Evolutionary conservation across 768 basidiomycete species (phyloP).

Genomic region (Russula ochroleuca): DNA sequence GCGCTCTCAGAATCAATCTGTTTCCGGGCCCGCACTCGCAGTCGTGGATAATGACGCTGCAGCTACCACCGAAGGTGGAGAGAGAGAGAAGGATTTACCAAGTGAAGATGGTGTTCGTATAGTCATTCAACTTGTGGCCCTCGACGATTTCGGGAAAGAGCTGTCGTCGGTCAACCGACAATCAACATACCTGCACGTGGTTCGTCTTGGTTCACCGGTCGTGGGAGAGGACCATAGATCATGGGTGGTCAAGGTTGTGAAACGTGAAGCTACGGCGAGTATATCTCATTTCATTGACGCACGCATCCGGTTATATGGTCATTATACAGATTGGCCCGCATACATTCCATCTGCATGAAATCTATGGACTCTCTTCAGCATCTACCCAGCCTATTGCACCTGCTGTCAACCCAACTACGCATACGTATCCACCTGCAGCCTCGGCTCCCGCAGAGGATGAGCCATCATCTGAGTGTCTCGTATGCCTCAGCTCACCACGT

Average conservation of each 20-base stretch:
- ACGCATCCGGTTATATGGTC: conserved; percentile 6
- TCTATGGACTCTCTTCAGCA: conserved; percentile 76
- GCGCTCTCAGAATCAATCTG: conserved; percentile 41
- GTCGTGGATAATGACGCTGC: conserved; percentile 65
- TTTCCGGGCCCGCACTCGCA: conserved; percentile 73
- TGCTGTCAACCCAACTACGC: conserved; percentile 40
- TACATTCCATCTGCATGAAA: conserved; percentile 93
- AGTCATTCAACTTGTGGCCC: conserved; percentile 73
- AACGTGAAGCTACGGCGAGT: conserved; percentile 79
- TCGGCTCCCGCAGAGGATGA: conserved; percentile 51
- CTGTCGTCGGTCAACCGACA: conserved; percentile 77
- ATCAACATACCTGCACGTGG: conserved; percentile 81
- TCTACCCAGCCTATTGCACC: conserved; percentile 35
- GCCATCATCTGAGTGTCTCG: conserved; percentile 82
- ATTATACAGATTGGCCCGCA: conserved; percentile 76
- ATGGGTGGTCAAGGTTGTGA: conserved; percentile 91
- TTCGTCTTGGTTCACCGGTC: conserved; percentile 53
- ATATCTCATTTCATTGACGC: conserved; percentile 10
- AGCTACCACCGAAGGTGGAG: conserved; percentile 34
- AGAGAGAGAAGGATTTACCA: conserved; percentile 47
- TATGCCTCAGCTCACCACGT: conserved; percentile 82
- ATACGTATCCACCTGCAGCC: conserved; percentile 46
- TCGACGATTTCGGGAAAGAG: conserved; percentile 70
- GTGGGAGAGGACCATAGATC: conserved; percentile 52
- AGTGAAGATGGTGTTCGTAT: conserved; percentile 62